phyloP scores from a whole-genome alignment of 1,284 basidiomycete species.

The Tilletiaria anomala region DNA sequence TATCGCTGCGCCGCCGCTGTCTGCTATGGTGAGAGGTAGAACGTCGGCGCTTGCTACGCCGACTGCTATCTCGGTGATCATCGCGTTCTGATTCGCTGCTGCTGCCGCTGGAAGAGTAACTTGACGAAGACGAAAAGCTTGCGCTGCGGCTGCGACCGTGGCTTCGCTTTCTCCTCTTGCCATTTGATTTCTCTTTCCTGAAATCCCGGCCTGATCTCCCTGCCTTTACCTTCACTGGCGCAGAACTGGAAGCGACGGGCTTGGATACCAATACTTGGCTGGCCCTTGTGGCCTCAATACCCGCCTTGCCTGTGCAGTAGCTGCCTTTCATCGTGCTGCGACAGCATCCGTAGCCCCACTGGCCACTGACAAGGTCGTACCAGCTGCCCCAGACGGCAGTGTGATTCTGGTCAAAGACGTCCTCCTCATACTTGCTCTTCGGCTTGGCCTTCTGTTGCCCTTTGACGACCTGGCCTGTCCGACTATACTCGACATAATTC shows the following conservation, averaged over 20 bases:
- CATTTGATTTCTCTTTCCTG: slow-evolving; percentile 22
- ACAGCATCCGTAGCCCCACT: slow-evolving; percentile 92
- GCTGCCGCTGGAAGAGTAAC: too few relatives aligned
- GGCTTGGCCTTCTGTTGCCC: slow-evolving; percentile 74
- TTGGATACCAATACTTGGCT: too few relatives aligned
- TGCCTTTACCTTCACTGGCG: slow-evolving; percentile 34
- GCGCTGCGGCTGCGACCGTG: slow-evolving; percentile 14
- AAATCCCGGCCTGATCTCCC: too few relatives aligned
- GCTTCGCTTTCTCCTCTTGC: slow-evolving; percentile 15
- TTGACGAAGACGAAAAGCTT: too few relatives aligned
- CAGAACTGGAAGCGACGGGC: too few relatives aligned
- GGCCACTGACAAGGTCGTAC: slow-evolving; percentile 57
- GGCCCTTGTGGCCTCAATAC: slow-evolving; percentile 61
- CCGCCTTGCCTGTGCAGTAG: slow-evolving; percentile 81
- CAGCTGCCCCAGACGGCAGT: slow-evolving; percentile 89
- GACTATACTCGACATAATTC: slow-evolving; percentile 91
- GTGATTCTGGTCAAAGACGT: slow-evolving; percentile 90
- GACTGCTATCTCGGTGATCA: slow-evolving; percentile 1
- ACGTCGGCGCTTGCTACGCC: too few relatives aligned
- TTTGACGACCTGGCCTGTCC: slow-evolving; percentile 76
- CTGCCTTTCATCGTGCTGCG: slow-evolving; percentile 72
- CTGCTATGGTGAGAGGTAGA: too few relatives aligned
- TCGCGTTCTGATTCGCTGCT: too few relatives aligned
- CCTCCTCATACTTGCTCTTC: slow-evolving; percentile 83
- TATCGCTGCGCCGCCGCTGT: too few relatives aligned